Conservation (phyloP, 768 basidiomycete genomes). For the Boletus pseudo-olivaceus region DNA sequence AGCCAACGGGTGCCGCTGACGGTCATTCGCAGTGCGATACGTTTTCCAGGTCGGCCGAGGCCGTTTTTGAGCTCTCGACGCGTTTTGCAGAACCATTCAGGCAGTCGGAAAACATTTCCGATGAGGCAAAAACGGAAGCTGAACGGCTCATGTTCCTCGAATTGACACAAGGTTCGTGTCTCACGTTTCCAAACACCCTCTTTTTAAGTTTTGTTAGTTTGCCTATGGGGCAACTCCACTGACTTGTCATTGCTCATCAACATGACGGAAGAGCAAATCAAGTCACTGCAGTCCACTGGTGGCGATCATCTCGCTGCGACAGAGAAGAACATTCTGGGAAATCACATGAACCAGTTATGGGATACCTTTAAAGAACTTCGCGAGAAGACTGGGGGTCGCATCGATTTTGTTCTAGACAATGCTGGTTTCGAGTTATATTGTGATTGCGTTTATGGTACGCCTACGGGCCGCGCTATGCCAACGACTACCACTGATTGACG, state of each 20-base stretch:
- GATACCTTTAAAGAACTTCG: slow-evolving; percentile 66
- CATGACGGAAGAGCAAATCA: slow-evolving; percentile 98
- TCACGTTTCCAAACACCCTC: background rate
- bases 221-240: slow-evolving; percentile 96
- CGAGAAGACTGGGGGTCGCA: slow-evolving; percentile 65
- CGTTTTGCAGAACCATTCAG: slow-evolving; percentile 87
- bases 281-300: slow-evolving; percentile 91
- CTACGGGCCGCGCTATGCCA: background rate
- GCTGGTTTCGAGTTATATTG: slow-evolving; percentile 84
- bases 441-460: slow-evolving; percentile 78
- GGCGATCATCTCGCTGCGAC: slow-evolving; percentile 94
- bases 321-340: slow-evolving; percentile 94
- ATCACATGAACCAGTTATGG: slow-evolving; percentile 72
- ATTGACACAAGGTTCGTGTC: slow-evolving; percentile 73
- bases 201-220: slow-evolving; percentile 49
- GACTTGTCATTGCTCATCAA: slow-evolving; percentile 93
- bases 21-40: slow-evolving; percentile 70
- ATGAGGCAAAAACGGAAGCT: slow-evolving; percentile 57
- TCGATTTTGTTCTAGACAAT: slow-evolving; percentile 84
- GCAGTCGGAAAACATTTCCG: slow-evolving; percentile 49
- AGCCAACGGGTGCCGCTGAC: slow-evolving; percentile 3
- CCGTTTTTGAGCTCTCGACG: slow-evolving; percentile 91
- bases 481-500: background rate
- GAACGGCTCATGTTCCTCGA: slow-evolving; percentile 88
- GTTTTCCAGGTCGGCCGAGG: slow-evolving; percentile 87